Conservation (phyloP, 176 grass and related monocot genomes). For the Lolium multiflorum region DNA sequence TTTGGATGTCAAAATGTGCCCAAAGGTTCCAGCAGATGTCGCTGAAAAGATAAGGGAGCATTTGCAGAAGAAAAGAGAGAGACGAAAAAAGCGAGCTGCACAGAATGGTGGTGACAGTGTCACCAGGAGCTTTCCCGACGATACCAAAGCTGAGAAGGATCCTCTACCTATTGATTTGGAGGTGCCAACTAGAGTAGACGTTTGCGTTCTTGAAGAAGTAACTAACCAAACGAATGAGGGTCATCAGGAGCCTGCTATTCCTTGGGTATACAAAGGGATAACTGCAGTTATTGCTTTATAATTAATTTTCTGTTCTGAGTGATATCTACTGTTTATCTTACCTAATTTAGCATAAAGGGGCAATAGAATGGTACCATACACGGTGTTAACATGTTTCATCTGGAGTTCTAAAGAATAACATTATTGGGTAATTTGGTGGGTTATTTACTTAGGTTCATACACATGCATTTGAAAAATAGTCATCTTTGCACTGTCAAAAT, state of each 20-base stretch:
- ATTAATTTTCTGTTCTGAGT: conserved; percentile 10
- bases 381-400: neutral
- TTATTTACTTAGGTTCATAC: neutral
- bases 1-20: conserved; percentile 83
- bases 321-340: conserved; percentile 12
- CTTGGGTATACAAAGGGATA: conserved; percentile 43
- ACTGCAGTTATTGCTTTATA: conserved; percentile 17
- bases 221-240: conserved; percentile 47
- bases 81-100: conserved; percentile 50
- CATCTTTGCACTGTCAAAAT: neutral
- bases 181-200: conserved; percentile 23
- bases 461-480: conserved; percentile 5
- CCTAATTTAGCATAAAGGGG: conserved; percentile 5
- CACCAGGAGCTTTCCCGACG: conserved; percentile 31
- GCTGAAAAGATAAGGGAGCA: conserved; percentile 66
- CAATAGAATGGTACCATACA: neutral
- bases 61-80: conserved; percentile 63
- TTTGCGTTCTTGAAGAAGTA: conserved; percentile 53
- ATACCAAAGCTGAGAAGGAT: conserved; percentile 43
- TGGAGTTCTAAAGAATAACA: neutral
- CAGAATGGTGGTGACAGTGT: conserved; percentile 38
- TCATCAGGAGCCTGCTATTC: conserved; percentile 40
- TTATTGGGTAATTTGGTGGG: neutral
- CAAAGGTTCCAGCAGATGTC: conserved; percentile 75
- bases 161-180: conserved; percentile 39